These are phyloP conservation scores for Sistotremastrum suecicum DNA, from an alignment of 768 basidiomycete species.

Conservation along the genomic window DNA sequence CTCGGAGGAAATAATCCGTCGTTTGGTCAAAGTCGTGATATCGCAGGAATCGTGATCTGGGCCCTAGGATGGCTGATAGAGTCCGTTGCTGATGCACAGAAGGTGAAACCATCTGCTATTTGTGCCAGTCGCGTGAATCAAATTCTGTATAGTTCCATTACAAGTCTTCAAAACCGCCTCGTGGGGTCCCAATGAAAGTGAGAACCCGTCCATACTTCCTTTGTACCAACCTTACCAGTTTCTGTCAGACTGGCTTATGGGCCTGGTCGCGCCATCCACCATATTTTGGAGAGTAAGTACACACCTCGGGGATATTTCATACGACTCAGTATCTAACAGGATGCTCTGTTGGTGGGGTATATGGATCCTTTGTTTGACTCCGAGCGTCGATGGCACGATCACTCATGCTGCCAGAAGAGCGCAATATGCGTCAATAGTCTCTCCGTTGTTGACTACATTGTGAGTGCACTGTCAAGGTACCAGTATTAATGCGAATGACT, in stretches of 20 bases:
- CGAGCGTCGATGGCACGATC: slow-evolving; percentile 33
- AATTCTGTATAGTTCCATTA: slow-evolving; percentile 25
- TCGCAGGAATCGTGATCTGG: slow-evolving; percentile 50
- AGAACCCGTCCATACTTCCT: not conserved
- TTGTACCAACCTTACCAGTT: no score
- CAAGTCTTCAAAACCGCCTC: slow-evolving; percentile 33
- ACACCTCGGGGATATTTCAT: slow-evolving; percentile 9
- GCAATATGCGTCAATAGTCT: slow-evolving; percentile 43
- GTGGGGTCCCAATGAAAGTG: not conserved
- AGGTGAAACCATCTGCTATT: slow-evolving; percentile 22
- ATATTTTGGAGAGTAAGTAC: slow-evolving; percentile 54
- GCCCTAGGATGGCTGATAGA: slow-evolving; percentile 44
- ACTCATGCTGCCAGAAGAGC: slow-evolving; percentile 31
- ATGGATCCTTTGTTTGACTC: slow-evolving; percentile 46
- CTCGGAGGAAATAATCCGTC: slow-evolving; percentile 33
- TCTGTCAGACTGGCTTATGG: slow-evolving; percentile 35
- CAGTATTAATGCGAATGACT: not conserved
- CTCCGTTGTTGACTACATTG: slow-evolving; percentile 54
- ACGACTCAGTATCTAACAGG: slow-evolving; percentile 14
- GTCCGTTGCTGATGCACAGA: slow-evolving; percentile 41
- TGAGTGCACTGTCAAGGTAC: slow-evolving; percentile 17
- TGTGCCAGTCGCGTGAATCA: not conserved
- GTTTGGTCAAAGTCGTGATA: slow-evolving; percentile 50
- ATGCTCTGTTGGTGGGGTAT: slow-evolving; percentile 57
- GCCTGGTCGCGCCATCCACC: slow-evolving; percentile 50